Evolutionary conservation across 208 protist species (phyloP).

Genomic region (Trypanosoma vivax): DNA sequence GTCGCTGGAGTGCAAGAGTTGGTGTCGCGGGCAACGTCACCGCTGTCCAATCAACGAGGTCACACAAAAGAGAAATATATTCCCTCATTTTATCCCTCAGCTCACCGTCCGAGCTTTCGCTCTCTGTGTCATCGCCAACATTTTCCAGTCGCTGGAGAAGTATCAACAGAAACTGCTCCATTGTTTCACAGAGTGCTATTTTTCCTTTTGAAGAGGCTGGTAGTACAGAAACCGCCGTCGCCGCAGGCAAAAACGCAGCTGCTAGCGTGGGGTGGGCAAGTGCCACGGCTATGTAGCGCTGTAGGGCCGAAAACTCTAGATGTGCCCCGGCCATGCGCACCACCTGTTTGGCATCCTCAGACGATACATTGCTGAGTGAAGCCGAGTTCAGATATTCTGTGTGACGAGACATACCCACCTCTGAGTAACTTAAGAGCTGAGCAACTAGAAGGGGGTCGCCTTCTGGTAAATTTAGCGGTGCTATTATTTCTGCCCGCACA

Average conservation of each 20-base stretch:
- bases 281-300: neutral
- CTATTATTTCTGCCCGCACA: constrained; percentile 1
- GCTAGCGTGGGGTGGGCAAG: neutral
- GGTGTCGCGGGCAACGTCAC: neutral
- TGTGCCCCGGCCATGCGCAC: constrained; percentile 6
- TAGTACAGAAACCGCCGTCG: neutral
- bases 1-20: constrained; percentile 7
- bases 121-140: neutral
- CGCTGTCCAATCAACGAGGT: constrained; percentile 7
- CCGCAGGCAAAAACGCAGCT: neutral
- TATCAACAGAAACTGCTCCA: constrained; percentile 11
- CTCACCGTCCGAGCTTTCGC: neutral
- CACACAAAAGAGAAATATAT: constrained; percentile 3
- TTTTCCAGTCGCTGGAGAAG: constrained; percentile 4
- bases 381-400: constrained; percentile 3
- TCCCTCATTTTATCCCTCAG: neutral
- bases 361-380: neutral
- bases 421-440: constrained; percentile 2
- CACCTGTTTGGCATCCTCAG: constrained; percentile 1
- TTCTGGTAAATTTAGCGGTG: neutral
- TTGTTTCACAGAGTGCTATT: neutral
- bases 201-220: too few relatives aligned
- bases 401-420: neutral
- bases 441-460: constrained; percentile 15
- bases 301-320: constrained; percentile 6